Evolutionary conservation across 2,329 filamentous ascomycete genomes (phyloP), one percentile per base, ranked within the genome.

Genomic region (Beauveria sp.): DNA sequence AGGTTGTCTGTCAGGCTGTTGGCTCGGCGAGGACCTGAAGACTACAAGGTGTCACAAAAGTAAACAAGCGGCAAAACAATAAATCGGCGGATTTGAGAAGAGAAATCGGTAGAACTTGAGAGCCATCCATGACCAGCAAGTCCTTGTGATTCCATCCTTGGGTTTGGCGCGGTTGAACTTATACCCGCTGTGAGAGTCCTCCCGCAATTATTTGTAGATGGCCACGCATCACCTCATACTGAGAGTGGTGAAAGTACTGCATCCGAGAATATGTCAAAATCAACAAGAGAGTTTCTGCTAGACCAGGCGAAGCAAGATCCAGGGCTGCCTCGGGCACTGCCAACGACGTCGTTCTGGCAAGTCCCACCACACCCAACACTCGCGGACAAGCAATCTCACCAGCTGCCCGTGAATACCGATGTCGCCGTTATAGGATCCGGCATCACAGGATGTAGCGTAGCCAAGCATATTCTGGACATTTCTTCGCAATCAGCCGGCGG

Each of bases 381-480:
- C 1, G 63, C 67, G 5, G 61, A 66, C 0, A 63, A 64, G 5
- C 69, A 70, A 45, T 70, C 70, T 1, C 8, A 55, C 0, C 14
- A 24, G 4, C 67, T 71, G 5, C 67, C 66, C 7, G 24, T 20
- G 1, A 16, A 6, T 2, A 67, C 67, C 1, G 69, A 71, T 51
- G 65, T 66, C 26, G 69, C 57, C 5, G 63, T 72, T 16, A 71
- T 72, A 34, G 70, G 70, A 18, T 72, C 70, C 5, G 70, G 70
- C 6, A 67, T 72, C n/a, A 70, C 70, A 1, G 70, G 70, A 1
- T 70, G 67, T 30, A 69, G 69, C 55, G 65, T 68, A 8, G 64
- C 69, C 14, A 69, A 67, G 59, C 55, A 64, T 0, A 56, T 71
- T 0, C 64, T 72, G 0, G 67, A 71, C 14, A 58, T 67, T 20